These are phyloP conservation scores for Colletotrichum limetticola DNA, from an alignment of 2,329 filamentous ascomycete species.

Conservation along the genomic window DNA sequence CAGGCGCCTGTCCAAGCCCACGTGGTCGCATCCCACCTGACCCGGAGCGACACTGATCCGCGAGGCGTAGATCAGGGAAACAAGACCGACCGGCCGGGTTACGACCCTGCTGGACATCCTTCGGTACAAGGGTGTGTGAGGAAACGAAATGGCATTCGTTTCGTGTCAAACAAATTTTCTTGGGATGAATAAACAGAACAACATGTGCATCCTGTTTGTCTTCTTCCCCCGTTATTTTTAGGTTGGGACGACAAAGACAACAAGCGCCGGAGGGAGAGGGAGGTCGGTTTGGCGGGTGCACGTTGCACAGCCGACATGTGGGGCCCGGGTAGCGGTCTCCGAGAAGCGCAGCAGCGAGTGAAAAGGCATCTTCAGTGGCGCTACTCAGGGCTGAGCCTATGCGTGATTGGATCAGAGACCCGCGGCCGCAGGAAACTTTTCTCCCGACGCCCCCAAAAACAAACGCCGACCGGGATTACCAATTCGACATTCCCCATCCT, in stretches of 20 bases:
- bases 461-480: slow-evolving; percentile 4
- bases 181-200: slow-evolving; percentile 15
- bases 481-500: not conserved
- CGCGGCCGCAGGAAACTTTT: not conserved
- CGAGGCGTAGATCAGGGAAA: slow-evolving; percentile 25
- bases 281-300: not conserved
- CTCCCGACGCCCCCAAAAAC: not conserved
- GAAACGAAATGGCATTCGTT: not conserved
- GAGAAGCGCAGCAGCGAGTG: slow-evolving; percentile 12
- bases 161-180: not conserved
- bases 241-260: not conserved
- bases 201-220: not conserved
- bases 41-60: slow-evolving; percentile 26
- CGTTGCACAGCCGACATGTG: slow-evolving; percentile 14
- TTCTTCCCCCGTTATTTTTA: slow-evolving; percentile 30
- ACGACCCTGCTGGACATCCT: slow-evolving; percentile 2
- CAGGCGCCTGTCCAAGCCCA: not conserved
- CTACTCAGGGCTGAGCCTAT: not conserved
- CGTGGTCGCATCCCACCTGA: not conserved
- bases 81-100: not conserved
- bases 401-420: not conserved
- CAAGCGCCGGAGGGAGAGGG: slow-evolving; percentile 17
- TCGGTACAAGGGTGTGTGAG: not conserved
- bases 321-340: not conserved
- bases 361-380: not conserved